Base-by-base conservation (phyloP, 2,329 filamentous ascomycete genomes). In the Colletotrichum tropicicola region DNA sequence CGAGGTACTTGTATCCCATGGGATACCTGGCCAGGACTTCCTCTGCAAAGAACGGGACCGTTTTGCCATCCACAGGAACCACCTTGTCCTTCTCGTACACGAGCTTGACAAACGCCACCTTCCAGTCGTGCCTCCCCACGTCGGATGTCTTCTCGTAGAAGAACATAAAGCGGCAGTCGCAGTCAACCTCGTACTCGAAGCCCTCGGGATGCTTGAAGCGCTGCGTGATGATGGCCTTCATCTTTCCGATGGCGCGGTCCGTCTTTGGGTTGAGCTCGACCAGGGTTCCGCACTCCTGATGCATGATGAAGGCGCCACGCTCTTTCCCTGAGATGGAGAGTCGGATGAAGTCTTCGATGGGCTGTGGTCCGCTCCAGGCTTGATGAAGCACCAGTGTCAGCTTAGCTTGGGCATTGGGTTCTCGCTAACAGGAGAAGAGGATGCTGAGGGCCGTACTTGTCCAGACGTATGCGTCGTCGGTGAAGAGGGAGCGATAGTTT, bases 231-330 rank as follows among this genome's bases (percentile, higher is more conserved):
- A 83, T 85, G 8, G 82, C 81, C 76, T 85, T 85, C 82, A 84
- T 84, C 76, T 84, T 84, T 68, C 82, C 82, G 23, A 85, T 74
- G 55, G 82, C 83, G 25, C 82, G 80, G 53, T 68, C 68, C n/a
- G 68, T 75, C 13, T 69, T 62, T 8, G 72, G 72, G 70, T 76
- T 78, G 39, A 83, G 74, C 67, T 84, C 82, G 43, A 82, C 80
- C 9, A 79, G 70, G 0, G 81, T 84, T 41, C 82, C 82, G 72
- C 80, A 83, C 69, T 84, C 82, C 62, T 84, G 83, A 71, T 87
- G 85, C 83, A 85, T 84, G 74, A 87, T 87, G 74, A 85, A 86
- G 53, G 80, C 83, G 17, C 84, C 84, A 9, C 76, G 75, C 23
- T 80, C 75, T 73, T 85, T 85, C 60, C 84, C 84, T 8, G 75